Evolutionary conservation across 1,139 yeast species (phyloP).

Genomic region (Komagataea norvegica): DNA sequence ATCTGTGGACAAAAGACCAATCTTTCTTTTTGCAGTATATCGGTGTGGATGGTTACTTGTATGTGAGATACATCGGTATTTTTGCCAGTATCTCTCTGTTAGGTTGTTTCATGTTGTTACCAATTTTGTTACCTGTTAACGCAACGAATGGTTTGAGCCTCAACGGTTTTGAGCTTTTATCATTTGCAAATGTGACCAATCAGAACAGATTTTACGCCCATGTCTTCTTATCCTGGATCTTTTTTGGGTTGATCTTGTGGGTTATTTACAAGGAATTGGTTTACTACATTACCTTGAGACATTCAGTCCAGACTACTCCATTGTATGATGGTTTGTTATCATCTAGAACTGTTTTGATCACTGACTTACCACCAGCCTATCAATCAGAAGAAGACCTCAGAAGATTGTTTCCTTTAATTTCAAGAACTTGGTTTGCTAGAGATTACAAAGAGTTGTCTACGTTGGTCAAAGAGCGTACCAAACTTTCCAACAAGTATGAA

Average conservation of each 20-base stretch:
- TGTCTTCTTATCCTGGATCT: slow-evolving; percentile 65
- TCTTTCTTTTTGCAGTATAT: slow-evolving; percentile 69
- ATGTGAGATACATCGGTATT: slow-evolving; percentile 68
- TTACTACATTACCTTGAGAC: slow-evolving; percentile 62
- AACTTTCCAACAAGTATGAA: slow-evolving; percentile 54
- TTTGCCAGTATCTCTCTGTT: slow-evolving; percentile 52
- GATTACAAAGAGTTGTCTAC: slow-evolving; percentile 50
- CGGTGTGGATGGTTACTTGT: slow-evolving; percentile 87
- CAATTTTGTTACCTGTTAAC: slow-evolving; percentile 80
- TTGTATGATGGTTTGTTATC: slow-evolving; percentile 61
- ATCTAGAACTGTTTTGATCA: slow-evolving; percentile 62
- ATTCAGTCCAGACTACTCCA: slow-evolving; percentile 65
- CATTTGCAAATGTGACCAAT: slow-evolving; percentile 59
- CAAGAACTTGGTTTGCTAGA: slow-evolving; percentile 59
- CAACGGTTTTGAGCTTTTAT: slow-evolving; percentile 53
- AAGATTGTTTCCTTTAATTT: slow-evolving; percentile 55
- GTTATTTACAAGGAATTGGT: slow-evolving; percentile 67
- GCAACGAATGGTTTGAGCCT: slow-evolving; percentile 68
- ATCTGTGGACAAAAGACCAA: slow-evolving; percentile 52
- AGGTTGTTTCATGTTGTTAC: slow-evolving; percentile 66
- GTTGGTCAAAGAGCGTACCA: slow-evolving; percentile 51
- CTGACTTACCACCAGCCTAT: slow-evolving; percentile 51
- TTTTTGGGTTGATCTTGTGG: slow-evolving; percentile 54
- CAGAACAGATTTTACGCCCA: slow-evolving; percentile 66
- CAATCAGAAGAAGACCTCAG: slow-evolving; percentile 49